Conservation (phyloP, 78 protist species). For the Bodo saltans region DNA sequence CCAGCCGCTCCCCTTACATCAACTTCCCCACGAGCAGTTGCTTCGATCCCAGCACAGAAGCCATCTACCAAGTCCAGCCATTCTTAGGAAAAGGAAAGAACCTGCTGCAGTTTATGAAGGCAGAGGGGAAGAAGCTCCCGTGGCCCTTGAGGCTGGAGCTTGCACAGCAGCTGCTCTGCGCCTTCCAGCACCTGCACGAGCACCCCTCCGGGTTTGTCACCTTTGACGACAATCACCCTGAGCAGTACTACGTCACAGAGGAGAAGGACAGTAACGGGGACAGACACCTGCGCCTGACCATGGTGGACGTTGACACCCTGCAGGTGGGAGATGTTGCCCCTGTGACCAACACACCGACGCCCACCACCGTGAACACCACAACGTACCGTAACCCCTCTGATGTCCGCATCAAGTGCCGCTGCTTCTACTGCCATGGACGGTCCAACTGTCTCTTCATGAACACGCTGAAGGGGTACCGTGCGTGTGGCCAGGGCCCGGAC, state of each 20-base stretch:
- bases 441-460: background rate
- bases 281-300: background rate
- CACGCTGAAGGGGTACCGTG: background rate
- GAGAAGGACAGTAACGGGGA: no score
- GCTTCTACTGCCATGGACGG: background rate
- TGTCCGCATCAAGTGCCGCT: background rate
- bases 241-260: slow-evolving; percentile 13
- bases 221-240: slow-evolving; percentile 33
- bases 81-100: background rate
- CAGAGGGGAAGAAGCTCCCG: background rate
- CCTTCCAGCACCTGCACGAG: background rate
- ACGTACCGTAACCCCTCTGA: no score
- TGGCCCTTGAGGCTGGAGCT: background rate
- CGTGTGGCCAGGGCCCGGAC: background rate
- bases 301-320: slow-evolving; percentile 15
- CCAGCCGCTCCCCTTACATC: background rate
- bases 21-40: background rate
- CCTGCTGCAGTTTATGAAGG: no score
- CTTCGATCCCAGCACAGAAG: background rate
- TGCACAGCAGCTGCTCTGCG: background rate
- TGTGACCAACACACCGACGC: no score
- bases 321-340: background rate
- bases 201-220: slow-evolving; percentile 19
- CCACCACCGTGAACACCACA: no score
- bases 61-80: background rate